A percentile compares a stretch with the other conserved stretches of the same genome.
These are phyloP conservation scores for Fistulina hepatica DNA, from an alignment of 1,284 basidiomycete genomes.

Conservation along the genomic window DNA sequence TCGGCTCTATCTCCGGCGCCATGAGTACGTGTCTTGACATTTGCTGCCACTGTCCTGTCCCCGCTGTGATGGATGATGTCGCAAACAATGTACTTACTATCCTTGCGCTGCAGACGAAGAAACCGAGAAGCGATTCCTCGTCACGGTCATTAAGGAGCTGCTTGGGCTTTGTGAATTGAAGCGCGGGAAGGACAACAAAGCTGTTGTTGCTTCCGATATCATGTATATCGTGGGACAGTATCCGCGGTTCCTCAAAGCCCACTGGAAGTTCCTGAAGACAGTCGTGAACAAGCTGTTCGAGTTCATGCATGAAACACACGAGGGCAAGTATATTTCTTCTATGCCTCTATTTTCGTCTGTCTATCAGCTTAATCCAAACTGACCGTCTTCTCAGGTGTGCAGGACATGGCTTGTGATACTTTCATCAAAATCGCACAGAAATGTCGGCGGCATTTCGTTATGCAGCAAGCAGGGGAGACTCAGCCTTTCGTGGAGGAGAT, in stretches of 20 bases:
- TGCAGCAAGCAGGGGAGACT: slow-evolving; percentile 95
- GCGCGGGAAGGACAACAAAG: slow-evolving; percentile 99
- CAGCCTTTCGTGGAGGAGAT: slow-evolving; percentile 99
- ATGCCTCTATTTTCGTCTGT: slow-evolving; percentile 5
- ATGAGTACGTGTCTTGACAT: slow-evolving; percentile 73
- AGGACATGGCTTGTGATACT: slow-evolving; percentile 99
- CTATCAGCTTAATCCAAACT: slow-evolving; percentile 8
- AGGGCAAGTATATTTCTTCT: slow-evolving; percentile 45
- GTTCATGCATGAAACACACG: slow-evolving; percentile 99
- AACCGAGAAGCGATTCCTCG: slow-evolving; percentile 97
- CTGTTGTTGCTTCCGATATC: slow-evolving; percentile 98
- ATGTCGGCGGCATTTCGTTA: slow-evolving; percentile 95
- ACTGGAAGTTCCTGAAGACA: slow-evolving; percentile 99
- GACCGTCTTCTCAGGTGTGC: slow-evolving; percentile 61
- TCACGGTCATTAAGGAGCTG: slow-evolving; percentile 98
- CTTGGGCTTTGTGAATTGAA: slow-evolving; percentile 97
- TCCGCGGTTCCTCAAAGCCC: slow-evolving; percentile 97
- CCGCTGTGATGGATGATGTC: no score
- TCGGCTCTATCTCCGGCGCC: slow-evolving; percentile 97
- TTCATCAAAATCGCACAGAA: slow-evolving; percentile 99
- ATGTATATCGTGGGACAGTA: slow-evolving; percentile 99
- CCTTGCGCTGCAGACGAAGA: slow-evolving; percentile 81
- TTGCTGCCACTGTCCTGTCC: no score
- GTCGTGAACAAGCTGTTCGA: slow-evolving; percentile 99
- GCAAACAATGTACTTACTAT: slow-evolving; percentile 11